A percentile compares a stretch with the other conserved stretches of the same genome.
Evolutionary conservation across 2,329 filamentous ascomycete genomes (phyloP).

Genomic region (Phyllosticta ampelicida): DNA sequence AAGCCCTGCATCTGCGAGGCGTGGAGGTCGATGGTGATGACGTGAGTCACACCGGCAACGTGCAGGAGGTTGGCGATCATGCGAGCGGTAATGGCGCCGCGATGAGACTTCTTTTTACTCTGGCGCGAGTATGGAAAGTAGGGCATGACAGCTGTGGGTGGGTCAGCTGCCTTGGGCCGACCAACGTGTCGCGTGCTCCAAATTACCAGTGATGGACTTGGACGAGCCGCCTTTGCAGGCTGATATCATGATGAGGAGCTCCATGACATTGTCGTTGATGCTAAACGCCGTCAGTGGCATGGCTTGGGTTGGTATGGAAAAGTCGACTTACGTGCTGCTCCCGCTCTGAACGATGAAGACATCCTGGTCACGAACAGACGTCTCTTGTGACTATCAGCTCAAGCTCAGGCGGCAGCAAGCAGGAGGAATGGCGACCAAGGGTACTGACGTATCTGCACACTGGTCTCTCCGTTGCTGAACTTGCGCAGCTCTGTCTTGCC

Average conservation of each 20-base stretch:
- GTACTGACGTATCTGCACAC: slow-evolving; percentile 50
- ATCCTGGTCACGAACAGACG: slow-evolving; percentile 87
- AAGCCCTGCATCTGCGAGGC: slow-evolving; percentile 96
- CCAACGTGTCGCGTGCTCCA: slow-evolving; percentile 8
- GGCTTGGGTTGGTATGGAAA: slow-evolving; percentile 7
- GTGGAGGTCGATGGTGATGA: slow-evolving; percentile 94
- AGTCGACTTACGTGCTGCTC: slow-evolving; percentile 53
- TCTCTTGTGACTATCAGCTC: slow-evolving; percentile 26
- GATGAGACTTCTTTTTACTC: slow-evolving; percentile 97
- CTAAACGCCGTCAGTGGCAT: slow-evolving; percentile 22
- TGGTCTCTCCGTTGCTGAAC: slow-evolving; percentile 61
- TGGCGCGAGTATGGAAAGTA: slow-evolving; percentile 99
- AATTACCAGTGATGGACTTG: slow-evolving; percentile 86
- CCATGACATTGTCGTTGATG: slow-evolving; percentile 99
- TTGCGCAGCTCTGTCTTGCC: slow-evolving; percentile 52
- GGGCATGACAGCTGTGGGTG: slow-evolving; percentile 60
- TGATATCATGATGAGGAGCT: slow-evolving; percentile 97
- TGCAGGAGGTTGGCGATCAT: slow-evolving; percentile 94
- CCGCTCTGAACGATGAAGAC: slow-evolving; percentile 98
- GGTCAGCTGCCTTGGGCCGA: slow-evolving; percentile 10
- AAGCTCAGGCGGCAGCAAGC: slow-evolving; percentile 3
- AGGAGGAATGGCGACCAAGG: slow-evolving; percentile 2
- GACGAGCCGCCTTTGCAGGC: slow-evolving; percentile 97
- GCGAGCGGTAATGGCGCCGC: slow-evolving; percentile 89
- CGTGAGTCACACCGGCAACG: slow-evolving; percentile 91